Evolutionary conservation across 768 basidiomycete species (phyloP).

Genomic region (Tylopilus rubrobrunneus): DNA sequence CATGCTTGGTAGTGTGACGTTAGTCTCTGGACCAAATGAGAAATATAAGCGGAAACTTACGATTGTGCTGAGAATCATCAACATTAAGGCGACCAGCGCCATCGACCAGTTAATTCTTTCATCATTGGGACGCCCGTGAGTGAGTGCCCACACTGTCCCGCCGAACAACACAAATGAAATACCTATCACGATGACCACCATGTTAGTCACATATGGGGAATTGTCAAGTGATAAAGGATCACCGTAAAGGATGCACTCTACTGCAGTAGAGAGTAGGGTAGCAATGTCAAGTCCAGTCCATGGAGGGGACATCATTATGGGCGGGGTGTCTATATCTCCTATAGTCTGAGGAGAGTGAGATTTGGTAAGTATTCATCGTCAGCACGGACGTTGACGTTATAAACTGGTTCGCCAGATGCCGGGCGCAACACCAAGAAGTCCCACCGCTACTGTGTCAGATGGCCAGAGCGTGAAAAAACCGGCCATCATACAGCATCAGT

Average conservation of each 20-base stretch:
- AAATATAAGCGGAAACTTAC: not conserved
- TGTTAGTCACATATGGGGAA: not conserved
- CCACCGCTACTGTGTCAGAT: not conserved
- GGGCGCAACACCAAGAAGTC: not conserved
- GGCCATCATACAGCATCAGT: not conserved
- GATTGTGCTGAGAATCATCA: slow-evolving; percentile 21
- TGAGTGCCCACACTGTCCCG: slow-evolving; percentile 25
- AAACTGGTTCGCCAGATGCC: not conserved
- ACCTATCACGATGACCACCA: slow-evolving; percentile 1
- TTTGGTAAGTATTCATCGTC: not conserved
- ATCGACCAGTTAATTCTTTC: slow-evolving; percentile 20
- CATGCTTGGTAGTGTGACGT: slow-evolving; percentile 16
- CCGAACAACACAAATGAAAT: slow-evolving; percentile 20
- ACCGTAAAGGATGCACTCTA: slow-evolving; percentile 25
- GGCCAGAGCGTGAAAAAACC: not conserved
- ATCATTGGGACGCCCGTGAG: slow-evolving; percentile 9
- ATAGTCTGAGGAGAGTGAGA: not conserved
- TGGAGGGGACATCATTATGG: slow-evolving; percentile 1
- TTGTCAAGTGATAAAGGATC: not conserved
- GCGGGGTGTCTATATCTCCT: not conserved
- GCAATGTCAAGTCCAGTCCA: slow-evolving; percentile 9
- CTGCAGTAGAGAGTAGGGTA: slow-evolving; percentile 14
- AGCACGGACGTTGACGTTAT: not conserved
- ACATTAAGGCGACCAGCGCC: slow-evolving; percentile 18
- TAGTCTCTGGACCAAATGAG: not conserved